Base-by-base conservation (phyloP, 805 yeast species). In the Saturnispora kantuleensis region DNA sequence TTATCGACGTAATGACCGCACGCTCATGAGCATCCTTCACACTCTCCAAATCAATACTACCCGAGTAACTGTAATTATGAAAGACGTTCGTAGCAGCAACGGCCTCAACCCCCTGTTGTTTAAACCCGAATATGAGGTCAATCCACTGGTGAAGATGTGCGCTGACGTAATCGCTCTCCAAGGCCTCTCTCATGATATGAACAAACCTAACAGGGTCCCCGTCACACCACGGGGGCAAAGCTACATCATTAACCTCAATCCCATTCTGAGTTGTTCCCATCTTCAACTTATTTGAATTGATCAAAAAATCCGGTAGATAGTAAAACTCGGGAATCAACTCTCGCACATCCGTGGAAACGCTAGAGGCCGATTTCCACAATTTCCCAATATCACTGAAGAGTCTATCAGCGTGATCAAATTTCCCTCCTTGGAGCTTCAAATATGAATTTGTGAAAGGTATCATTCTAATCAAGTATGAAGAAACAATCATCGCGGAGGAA, bases 401-500 rank as follows among this genome's bases (percentile, higher is more conserved):
- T 44, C 96, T 63, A 56, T 87, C 96, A 0, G 95, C 90, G 54
- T 82, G 95, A 50, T 87, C 96, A 65, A 87, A 85, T 45, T 76
- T 80, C 0, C 95, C 95, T 10, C 93, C 96, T 66, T 87, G 96
- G 7, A 88, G 63, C 15, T 84, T 57, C 35, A 85, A 61, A 55
- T 83, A 86, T 0, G 94, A 81, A 43, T 83, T 84, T 2, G 83
- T 90, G 61, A 78, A 84, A 0, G 96, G 96, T 50, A 80, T 74
- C 21, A 87, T 53, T 40, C 96, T 68, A 33, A 87, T 84, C 50
- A 87, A 60, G 53, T 74, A 87, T 0, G 93, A 82, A 0, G 94
- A 73, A 2, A 86, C 95, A 56, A 87, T 86, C 96, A 87, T 88
- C 0, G 96, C 94, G 0, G 95, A 84, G 0, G 95, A 86, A 57